phyloP scores from a whole-genome alignment of 164 flowering plant genomes.

The Stephania japonica region DNA sequence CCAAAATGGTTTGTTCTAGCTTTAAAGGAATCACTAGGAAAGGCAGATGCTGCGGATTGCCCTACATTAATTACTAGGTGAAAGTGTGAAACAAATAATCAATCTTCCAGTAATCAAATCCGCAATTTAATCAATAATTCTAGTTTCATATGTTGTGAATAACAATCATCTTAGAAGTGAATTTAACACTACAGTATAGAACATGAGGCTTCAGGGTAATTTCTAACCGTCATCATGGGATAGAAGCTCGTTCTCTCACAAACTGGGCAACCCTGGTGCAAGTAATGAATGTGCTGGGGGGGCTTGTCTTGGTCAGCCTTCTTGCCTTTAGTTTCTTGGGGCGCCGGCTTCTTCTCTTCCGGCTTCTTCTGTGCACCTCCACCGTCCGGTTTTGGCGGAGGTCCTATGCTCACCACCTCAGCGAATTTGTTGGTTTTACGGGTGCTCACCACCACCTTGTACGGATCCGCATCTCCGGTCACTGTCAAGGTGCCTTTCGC shows the following conservation, averaged over 20 bases:
- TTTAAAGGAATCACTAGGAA: not conserved
- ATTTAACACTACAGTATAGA: constrained; percentile 25
- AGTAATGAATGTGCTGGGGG: constrained; percentile 7
- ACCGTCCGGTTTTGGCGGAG: constrained; percentile 40
- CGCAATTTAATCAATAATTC: too few species aligned
- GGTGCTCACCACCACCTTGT: constrained; percentile 32
- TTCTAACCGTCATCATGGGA: constrained; percentile 12
- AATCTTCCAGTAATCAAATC: not conserved
- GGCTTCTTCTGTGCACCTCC: constrained; percentile 29
- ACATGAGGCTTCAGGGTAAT: constrained; percentile 26
- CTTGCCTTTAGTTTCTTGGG: constrained; percentile 15
- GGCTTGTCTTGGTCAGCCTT: constrained; percentile 13
- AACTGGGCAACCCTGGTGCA: constrained; percentile 14
- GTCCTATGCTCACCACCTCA: constrained; percentile 49
- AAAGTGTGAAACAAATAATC: not conserved
- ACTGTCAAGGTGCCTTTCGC: constrained; percentile 50
- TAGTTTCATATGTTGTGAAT: too few species aligned
- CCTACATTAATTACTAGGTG: too few species aligned
- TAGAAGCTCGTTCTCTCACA: constrained; percentile 20
- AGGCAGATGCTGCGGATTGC: too few species aligned
- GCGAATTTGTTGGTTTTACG: constrained; percentile 42
- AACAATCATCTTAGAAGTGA: too few species aligned
- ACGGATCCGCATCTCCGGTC: constrained; percentile 61
- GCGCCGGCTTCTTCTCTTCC: constrained; percentile 25
- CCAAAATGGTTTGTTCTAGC: not conserved